Conservation (phyloP, 768 basidiomycete genomes). For the Naganishia vishniacii region DNA sequence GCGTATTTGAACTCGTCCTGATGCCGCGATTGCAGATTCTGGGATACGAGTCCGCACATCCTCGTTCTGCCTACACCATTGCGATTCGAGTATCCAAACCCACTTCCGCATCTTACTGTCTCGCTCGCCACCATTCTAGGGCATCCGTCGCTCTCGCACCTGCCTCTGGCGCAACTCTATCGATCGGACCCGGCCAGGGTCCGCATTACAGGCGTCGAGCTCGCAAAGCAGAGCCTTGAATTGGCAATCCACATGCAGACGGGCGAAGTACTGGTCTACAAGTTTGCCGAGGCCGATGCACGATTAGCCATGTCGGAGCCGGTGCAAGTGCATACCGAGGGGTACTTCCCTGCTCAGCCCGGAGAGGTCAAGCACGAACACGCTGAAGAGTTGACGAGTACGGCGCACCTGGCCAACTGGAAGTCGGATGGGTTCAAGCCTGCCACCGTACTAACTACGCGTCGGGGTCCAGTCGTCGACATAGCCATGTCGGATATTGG, state of each 20-base stretch:
- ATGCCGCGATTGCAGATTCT: slow-evolving; percentile 53
- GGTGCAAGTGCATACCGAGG: neutral
- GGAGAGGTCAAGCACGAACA: slow-evolving; percentile 51
- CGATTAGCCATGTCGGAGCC: slow-evolving; percentile 9
- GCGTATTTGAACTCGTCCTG: neutral
- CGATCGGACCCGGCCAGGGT: slow-evolving; percentile 43
- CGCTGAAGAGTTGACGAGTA: slow-evolving; percentile 56
- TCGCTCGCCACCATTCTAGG: slow-evolving; percentile 56
- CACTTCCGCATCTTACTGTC: slow-evolving; percentile 60
- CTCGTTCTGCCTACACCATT: slow-evolving; percentile 59
- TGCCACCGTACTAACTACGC: slow-evolving; percentile 57
- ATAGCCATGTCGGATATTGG: slow-evolving; percentile 70
- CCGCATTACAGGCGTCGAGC: slow-evolving; percentile 46
- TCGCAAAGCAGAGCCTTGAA: slow-evolving; percentile 49
- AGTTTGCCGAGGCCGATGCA: slow-evolving; percentile 43
- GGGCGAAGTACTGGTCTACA: slow-evolving; percentile 50
- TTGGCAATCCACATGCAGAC: slow-evolving; percentile 47
- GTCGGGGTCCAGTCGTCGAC: slow-evolving; percentile 54
- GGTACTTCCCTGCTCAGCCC: slow-evolving; percentile 56
- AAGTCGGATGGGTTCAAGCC: slow-evolving; percentile 57
- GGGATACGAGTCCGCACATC: slow-evolving; percentile 64
- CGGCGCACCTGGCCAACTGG: slow-evolving; percentile 54
- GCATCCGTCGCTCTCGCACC: slow-evolving; percentile 36
- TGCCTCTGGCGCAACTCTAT: slow-evolving; percentile 43
- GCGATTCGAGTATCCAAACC: slow-evolving; percentile 61